phyloP scores from a whole-genome alignment of 2,329 filamentous ascomycete species.

The Claviceps africana region DNA sequence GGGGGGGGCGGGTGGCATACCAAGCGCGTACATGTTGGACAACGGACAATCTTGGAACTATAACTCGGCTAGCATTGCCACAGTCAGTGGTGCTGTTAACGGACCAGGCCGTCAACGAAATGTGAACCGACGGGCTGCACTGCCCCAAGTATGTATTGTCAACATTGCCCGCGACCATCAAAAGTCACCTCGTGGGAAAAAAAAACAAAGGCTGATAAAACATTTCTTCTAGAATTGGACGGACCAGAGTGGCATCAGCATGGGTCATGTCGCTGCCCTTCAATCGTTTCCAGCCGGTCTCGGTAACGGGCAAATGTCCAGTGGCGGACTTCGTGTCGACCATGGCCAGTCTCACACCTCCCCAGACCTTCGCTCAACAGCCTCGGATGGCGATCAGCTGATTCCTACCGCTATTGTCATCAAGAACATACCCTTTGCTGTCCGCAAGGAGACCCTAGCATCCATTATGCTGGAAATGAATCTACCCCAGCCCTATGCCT shows the following conservation, averaged over 20 bases:
- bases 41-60: slow-evolving; percentile 75
- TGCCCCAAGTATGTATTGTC: slow-evolving; percentile 54
- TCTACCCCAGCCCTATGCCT: slow-evolving; percentile 88
- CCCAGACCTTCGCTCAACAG: slow-evolving; percentile 28
- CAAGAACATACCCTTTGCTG: slow-evolving; percentile 98
- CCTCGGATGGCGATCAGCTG: slow-evolving; percentile 61
- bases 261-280: slow-evolving; percentile 22
- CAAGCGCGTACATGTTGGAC: slow-evolving; percentile 39
- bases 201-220: slow-evolving; percentile 1
- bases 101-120: slow-evolving; percentile 44
- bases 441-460: slow-evolving; percentile 91
- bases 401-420: slow-evolving; percentile 98
- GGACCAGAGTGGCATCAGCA: slow-evolving; percentile 29
- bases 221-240: slow-evolving; percentile 32
- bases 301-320: slow-evolving; percentile 23
- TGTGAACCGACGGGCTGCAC: slow-evolving; percentile 42
- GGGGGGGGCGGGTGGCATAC: slow-evolving; percentile 24
- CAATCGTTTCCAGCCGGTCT: slow-evolving; percentile 23
- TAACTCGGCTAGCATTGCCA: slow-evolving; percentile 49
- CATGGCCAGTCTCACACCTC: slow-evolving; percentile 26
- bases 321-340: slow-evolving; percentile 30
- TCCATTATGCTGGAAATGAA: slow-evolving; percentile 89
- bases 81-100: slow-evolving; percentile 49
- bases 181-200: background rate
- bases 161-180: background rate